These are phyloP conservation scores for Colletotrichum theobromicola DNA, from an alignment of 2,329 filamentous ascomycete genomes.

Conservation along the genomic window DNA sequence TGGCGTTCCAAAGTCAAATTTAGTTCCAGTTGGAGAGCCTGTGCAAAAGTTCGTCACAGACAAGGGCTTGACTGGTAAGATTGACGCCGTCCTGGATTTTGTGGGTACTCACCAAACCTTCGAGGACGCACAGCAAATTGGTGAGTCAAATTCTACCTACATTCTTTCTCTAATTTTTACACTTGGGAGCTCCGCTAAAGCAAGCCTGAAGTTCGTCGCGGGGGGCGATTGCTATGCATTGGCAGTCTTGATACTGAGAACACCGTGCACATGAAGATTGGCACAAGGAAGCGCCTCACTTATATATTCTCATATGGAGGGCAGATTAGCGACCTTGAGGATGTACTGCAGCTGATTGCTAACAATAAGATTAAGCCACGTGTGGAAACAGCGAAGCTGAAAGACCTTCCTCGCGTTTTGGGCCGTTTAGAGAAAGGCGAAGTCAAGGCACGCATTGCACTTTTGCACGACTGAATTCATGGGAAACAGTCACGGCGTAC, in stretches of 20 bases:
- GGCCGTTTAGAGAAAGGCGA: slow-evolving; percentile 38
- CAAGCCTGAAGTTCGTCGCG: slow-evolving; percentile 32
- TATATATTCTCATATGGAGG: slow-evolving; percentile 50
- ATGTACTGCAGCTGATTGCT: slow-evolving; percentile 39
- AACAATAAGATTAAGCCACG: slow-evolving; percentile 36
- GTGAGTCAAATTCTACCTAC: slow-evolving; percentile 22
- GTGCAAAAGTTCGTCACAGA: slow-evolving; percentile 32
- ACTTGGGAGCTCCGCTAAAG: not conserved
- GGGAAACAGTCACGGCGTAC: not conserved
- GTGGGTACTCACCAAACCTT: slow-evolving; percentile 41
- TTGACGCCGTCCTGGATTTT: slow-evolving; percentile 37
- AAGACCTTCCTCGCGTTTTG: slow-evolving; percentile 37
- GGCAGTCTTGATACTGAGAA: slow-evolving; percentile 44
- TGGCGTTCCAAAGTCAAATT: slow-evolving; percentile 33
- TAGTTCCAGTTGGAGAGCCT: slow-evolving; percentile 32
- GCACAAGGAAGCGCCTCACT: slow-evolving; percentile 44
- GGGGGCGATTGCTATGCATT: slow-evolving; percentile 42
- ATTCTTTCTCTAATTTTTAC: not conserved
- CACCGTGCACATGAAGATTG: slow-evolving; percentile 47
- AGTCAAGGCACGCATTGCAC: slow-evolving; percentile 30
- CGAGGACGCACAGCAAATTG: slow-evolving; percentile 37
- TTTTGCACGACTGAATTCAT: slow-evolving; percentile 15
- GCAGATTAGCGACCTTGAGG: slow-evolving; percentile 40
- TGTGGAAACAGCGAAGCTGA: slow-evolving; percentile 34
- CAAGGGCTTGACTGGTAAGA: slow-evolving; percentile 24